Conservation (phyloP, 2,329 filamentous ascomycete genomes). For the Sarocladium strictum region DNA sequence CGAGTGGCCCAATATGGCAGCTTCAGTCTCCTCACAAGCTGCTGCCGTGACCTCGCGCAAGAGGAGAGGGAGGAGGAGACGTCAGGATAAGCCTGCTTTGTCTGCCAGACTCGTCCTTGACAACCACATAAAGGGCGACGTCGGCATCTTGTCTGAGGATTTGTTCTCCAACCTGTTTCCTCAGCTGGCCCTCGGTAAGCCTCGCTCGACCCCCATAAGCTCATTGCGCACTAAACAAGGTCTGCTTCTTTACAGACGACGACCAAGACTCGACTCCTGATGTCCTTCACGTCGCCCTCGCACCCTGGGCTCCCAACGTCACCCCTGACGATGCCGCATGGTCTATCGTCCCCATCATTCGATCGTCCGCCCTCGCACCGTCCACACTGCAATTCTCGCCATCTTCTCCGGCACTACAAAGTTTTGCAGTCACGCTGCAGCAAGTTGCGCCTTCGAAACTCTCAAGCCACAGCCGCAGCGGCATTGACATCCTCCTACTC, state of each 20-base stretch:
- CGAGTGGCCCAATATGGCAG: conserved; percentile 20
- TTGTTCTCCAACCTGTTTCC: conserved; percentile 79
- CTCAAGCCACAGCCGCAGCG: conserved; percentile 63
- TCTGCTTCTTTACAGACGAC: conserved; percentile 15
- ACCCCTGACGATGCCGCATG: conserved; percentile 61
- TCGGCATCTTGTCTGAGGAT: conserved; percentile 81
- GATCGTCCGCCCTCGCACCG: conserved; percentile 59
- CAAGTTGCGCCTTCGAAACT: conserved; percentile 71
- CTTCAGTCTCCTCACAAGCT: conserved; percentile 20
- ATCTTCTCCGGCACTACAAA: conserved; percentile 66
- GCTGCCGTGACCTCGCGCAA: conserved; percentile 17
- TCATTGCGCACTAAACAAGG: not conserved
- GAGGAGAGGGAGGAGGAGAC: conserved; percentile 45
- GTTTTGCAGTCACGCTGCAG: conserved; percentile 68
- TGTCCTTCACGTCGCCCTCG: conserved; percentile 62
- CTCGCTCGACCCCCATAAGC: not conserved
- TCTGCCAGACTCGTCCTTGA: conserved; percentile 78
- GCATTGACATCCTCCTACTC: conserved; percentile 77
- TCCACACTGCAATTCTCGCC: conserved; percentile 77
- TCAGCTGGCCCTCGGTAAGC: conserved; percentile 47
- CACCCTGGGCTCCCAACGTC: conserved; percentile 62
- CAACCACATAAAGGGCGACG: conserved; percentile 76
- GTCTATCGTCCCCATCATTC: conserved; percentile 75
- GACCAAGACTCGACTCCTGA: conserved; percentile 32
- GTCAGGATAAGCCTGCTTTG: conserved; percentile 67